phyloP scores from a whole-genome alignment of 1,139 yeast genomes.

The Yamadazyma triangularis region DNA sequence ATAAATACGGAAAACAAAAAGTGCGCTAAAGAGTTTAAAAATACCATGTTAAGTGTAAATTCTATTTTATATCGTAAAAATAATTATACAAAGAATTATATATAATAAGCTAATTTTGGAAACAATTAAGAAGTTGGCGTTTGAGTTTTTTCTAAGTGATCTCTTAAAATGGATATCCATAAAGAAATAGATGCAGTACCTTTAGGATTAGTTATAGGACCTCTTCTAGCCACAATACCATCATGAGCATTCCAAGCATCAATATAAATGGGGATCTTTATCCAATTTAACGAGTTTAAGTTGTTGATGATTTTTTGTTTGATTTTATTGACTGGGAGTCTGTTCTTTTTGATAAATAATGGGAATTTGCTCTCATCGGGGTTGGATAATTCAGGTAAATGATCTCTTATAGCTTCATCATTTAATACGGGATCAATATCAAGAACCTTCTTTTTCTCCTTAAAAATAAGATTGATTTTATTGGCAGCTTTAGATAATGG shows the following conservation, averaged over 20 bases:
- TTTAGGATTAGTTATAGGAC: slow-evolving; percentile 48
- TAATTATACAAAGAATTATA: no score
- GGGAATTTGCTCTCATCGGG: slow-evolving; percentile 21
- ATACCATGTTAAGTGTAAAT: no score
- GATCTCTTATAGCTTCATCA: slow-evolving; percentile 19
- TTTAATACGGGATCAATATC: slow-evolving; percentile 22
- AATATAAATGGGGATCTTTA: slow-evolving; percentile 59
- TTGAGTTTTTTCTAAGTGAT: slow-evolving; percentile 21
- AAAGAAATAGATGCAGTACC: slow-evolving; percentile 52
- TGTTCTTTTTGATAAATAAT: slow-evolving; percentile 21
- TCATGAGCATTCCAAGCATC: slow-evolving; percentile 72
- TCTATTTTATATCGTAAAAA: no score
- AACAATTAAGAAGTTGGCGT: no score
- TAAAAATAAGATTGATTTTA: slow-evolving; percentile 10
- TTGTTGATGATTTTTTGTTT: slow-evolving; percentile 42
- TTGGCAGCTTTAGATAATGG: background rate
- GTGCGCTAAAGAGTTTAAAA: no score
- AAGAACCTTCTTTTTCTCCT: slow-evolving; percentile 9
- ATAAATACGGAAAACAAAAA: no score
- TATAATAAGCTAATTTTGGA: no score
- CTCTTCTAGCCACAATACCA: slow-evolving; percentile 66
- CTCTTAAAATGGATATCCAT: slow-evolving; percentile 45
- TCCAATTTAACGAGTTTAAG: slow-evolving; percentile 57
- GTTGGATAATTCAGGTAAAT: slow-evolving; percentile 15
- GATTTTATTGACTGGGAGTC: slow-evolving; percentile 38